Percentiles rank a stretch among this genome's conserved stretches.
phyloP scores from a whole-genome alignment of 805 yeast genomes.

The Wickerhamiella lipophila region DNA sequence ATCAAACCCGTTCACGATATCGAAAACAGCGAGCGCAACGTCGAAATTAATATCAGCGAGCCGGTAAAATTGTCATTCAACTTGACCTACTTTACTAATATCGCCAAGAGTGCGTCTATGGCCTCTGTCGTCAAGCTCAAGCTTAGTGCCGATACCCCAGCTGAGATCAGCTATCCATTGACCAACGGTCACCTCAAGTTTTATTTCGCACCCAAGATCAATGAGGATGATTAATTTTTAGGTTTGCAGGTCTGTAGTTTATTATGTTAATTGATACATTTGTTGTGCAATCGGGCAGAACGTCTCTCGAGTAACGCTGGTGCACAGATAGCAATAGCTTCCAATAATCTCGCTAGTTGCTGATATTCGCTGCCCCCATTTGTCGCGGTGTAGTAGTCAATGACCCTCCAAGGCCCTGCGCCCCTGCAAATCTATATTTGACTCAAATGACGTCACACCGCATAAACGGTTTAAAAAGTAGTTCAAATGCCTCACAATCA shows the following conservation, averaged over 20 bases:
- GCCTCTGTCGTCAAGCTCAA: slow-evolving; percentile 68
- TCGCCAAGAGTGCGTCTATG: slow-evolving; percentile 78
- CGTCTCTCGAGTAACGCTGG: too few relatives aligned
- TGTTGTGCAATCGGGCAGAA: too few relatives aligned
- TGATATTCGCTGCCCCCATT: too few relatives aligned
- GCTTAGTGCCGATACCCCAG: slow-evolving; percentile 84
- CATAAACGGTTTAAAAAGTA: background rate
- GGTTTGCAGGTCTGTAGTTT: too few relatives aligned
- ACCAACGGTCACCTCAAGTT: slow-evolving; percentile 87
- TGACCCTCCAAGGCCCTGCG: too few relatives aligned
- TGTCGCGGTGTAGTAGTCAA: too few relatives aligned
- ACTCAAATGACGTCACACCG: background rate
- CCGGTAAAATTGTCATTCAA: slow-evolving; percentile 88
- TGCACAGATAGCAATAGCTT: too few relatives aligned
- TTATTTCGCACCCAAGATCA: slow-evolving; percentile 96
- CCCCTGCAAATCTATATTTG: background rate
- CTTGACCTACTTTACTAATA: slow-evolving; percentile 77
- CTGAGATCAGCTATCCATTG: slow-evolving; percentile 81
- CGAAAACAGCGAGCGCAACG: slow-evolving; percentile 60
- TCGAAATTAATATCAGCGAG: slow-evolving; percentile 64
- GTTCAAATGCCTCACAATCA: too few relatives aligned
- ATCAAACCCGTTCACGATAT: slow-evolving; percentile 73
- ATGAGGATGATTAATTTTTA: slow-evolving; percentile 42
- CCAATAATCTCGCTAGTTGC: too few relatives aligned
- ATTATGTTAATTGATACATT: too few relatives aligned